These are phyloP conservation scores for Fusarium nematophilum DNA, from an alignment of 2,329 filamentous ascomycete species.

Conservation along the genomic window DNA sequence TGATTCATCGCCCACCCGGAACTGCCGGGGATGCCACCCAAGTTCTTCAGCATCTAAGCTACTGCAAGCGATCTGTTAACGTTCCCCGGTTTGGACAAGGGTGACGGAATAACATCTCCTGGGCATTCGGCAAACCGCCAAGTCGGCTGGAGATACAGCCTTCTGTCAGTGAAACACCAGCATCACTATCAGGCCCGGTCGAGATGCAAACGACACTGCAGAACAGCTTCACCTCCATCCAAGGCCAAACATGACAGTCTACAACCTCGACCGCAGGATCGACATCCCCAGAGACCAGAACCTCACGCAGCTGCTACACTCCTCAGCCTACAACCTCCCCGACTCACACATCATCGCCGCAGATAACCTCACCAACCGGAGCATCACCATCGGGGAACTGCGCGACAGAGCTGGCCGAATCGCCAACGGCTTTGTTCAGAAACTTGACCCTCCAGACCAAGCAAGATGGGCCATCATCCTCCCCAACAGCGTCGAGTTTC, in stretches of 20 bases:
- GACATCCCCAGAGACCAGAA: conserved; percentile 54
- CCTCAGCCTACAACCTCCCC: conserved; percentile 49
- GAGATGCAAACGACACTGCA: background rate
- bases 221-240: background rate
- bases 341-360: conserved; percentile 56
- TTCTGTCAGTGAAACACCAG: too few species aligned
- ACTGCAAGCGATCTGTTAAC: conserved; percentile 2
- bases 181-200: background rate
- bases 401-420: conserved; percentile 54
- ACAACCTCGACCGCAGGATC: conserved; percentile 44
- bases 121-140: conserved; percentile 3
- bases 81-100: conserved; percentile 4
- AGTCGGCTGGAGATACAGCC: too few species aligned
- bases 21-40: conserved; percentile 1
- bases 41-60: background rate
- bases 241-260: conserved; percentile 45
- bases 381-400: conserved; percentile 56
- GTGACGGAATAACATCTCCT: conserved; percentile 26
- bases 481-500: conserved; percentile 58
- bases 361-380: conserved; percentile 58
- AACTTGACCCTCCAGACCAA: conserved; percentile 49
- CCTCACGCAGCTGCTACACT: conserved; percentile 57
- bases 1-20: conserved; percentile 14
- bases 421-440: conserved; percentile 51
- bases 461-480: conserved; percentile 56